Percentiles rank a stretch among this genome's conserved stretches.
phyloP scores from a whole-genome alignment of 345 rosid genomes.

The thale cress (Arabidopsis thaliana) region DNA sequence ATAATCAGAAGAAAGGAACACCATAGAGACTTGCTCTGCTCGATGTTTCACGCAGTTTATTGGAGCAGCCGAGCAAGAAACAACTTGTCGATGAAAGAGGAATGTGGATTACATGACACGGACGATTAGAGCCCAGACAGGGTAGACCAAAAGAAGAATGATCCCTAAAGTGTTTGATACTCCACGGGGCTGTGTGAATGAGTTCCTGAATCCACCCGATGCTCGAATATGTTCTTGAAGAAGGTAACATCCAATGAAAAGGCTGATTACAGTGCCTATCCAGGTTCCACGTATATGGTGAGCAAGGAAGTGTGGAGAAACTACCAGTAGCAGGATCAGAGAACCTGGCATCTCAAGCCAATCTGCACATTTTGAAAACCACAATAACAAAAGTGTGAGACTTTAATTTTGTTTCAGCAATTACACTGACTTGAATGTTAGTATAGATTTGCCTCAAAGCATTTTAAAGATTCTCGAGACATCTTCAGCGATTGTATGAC shows the following conservation, averaged over 20 bases:
- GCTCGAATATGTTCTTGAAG: slow-evolving; percentile 91
- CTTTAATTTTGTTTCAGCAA: slow-evolving; percentile 1
- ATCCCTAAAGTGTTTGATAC: slow-evolving; percentile 86
- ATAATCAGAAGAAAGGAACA: slow-evolving; percentile 19
- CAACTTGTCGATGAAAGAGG: slow-evolving; percentile 14
- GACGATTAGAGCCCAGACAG: slow-evolving; percentile 78
- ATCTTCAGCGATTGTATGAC: too few species aligned
- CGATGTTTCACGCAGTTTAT: slow-evolving; percentile 17
- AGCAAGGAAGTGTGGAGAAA: slow-evolving; percentile 64
- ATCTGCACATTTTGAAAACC: slow-evolving; percentile 44
- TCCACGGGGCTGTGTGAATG: slow-evolving; percentile 78
- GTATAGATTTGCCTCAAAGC: neutral
- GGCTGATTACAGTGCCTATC: slow-evolving; percentile 66
- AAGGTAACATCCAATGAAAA: slow-evolving; percentile 77
- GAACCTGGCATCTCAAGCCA: slow-evolving; percentile 86
- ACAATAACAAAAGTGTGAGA: slow-evolving; percentile 6
- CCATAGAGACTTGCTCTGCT: slow-evolving; percentile 9
- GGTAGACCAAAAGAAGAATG: slow-evolving; percentile 77
- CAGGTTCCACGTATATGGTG: slow-evolving; percentile 57
- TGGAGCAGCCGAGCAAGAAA: slow-evolving; percentile 23
- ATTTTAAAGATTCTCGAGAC: too few species aligned
- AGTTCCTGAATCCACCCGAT: slow-evolving; percentile 90
- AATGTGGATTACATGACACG: slow-evolving; percentile 50
- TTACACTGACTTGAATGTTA: neutral
- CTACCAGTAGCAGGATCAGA: slow-evolving; percentile 71